Conservation (phyloP, 2,329 filamentous ascomycete genomes). For the Arthrinium phaeospermum region DNA sequence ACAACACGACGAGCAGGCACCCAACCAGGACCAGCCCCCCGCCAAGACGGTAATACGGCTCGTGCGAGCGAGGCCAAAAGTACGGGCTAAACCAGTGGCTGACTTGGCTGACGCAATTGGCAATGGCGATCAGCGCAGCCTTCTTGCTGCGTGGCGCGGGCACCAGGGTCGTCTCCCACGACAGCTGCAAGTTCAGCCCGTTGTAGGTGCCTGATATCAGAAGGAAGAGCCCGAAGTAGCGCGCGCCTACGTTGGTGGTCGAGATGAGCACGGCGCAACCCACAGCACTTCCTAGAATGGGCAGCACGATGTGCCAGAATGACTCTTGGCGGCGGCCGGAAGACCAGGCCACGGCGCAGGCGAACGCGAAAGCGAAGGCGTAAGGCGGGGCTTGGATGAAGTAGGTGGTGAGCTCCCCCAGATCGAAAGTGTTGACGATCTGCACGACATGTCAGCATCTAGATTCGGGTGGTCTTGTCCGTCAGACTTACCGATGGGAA, state of each 20-base stretch:
- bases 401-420: slow-evolving; percentile 39
- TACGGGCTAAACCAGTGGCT: slow-evolving; percentile 48
- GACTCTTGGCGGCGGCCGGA: slow-evolving; percentile 42
- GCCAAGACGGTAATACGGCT: slow-evolving; percentile 35
- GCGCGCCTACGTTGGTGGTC: slow-evolving; percentile 45
- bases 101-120: slow-evolving; percentile 44
- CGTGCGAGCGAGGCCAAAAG: slow-evolving; percentile 38
- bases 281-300: slow-evolving; percentile 42
- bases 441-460: neutral
- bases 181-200: slow-evolving; percentile 45
- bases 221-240: slow-evolving; percentile 49
- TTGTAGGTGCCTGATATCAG: slow-evolving; percentile 45
- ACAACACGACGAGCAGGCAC: slow-evolving; percentile 27
- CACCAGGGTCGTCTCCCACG: slow-evolving; percentile 47
- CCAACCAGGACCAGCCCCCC: slow-evolving; percentile 31
- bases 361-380: slow-evolving; percentile 46
- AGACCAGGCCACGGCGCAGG: slow-evolving; percentile 43
- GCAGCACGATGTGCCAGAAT: slow-evolving; percentile 46
- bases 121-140: slow-evolving; percentile 47
- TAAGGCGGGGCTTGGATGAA: slow-evolving; percentile 48
- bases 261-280: slow-evolving; percentile 48
- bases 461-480: too few species aligned
- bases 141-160: slow-evolving; percentile 45
- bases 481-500: slow-evolving; percentile 42
- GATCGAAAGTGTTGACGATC: slow-evolving; percentile 37